Percentiles rank a stretch among this genome's conserved stretches.
Evolutionary conservation across 75 land plant species (phyloP).

Genomic region (Sequoia sempervirens): DNA sequence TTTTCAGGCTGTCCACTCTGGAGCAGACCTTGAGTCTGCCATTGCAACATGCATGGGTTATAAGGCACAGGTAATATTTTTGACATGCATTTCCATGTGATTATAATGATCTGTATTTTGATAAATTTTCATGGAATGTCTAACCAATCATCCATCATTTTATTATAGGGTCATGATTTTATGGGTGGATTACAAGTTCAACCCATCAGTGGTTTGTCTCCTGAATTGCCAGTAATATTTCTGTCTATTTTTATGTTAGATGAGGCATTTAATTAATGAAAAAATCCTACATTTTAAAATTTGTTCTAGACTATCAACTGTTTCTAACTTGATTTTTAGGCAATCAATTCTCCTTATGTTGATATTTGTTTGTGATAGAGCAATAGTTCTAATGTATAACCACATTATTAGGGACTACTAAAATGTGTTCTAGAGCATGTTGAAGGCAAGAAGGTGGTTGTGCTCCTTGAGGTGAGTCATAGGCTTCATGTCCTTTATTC

Average conservation of each 20-base stretch:
- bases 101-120: not conserved
- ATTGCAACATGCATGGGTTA: no score
- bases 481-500: not conserved
- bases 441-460: slow-evolving; percentile 37
- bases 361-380: not conserved
- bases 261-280: not conserved
- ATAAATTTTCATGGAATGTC: not conserved
- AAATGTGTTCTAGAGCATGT: slow-evolving; percentile 36
- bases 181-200: not conserved
- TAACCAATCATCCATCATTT: not conserved
- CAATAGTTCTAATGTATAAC: not conserved
- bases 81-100: not conserved
- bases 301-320: not conserved
- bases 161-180: not conserved
- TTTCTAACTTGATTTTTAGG: not conserved
- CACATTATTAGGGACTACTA: slow-evolving; percentile 21
- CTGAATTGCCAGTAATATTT: slow-evolving; percentile 3
- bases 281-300: not conserved
- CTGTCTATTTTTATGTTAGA: not conserved
- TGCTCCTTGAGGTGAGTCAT: slow-evolving; percentile 27
- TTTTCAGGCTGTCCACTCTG: slow-evolving; percentile 27
- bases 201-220: not conserved
- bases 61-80: not conserved
- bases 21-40: no score
- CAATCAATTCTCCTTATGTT: not conserved